phyloP scores from a whole-genome alignment of 2,329 filamentous ascomycete species.

The Arthrobotrys pseudoclavata region DNA sequence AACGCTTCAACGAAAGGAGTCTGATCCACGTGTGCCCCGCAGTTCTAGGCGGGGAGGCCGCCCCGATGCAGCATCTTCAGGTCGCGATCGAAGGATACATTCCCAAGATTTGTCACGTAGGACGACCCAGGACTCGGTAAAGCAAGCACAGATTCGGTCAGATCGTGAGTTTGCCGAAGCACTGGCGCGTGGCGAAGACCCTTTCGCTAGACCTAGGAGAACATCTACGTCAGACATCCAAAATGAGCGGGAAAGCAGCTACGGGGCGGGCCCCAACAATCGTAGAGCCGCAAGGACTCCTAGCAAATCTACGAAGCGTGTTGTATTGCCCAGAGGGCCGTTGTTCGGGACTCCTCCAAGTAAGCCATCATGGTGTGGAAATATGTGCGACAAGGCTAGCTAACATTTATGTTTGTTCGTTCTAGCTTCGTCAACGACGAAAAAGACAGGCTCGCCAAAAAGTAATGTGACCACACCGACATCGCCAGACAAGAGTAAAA shows the following conservation, averaged over 20 bases:
- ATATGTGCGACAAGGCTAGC: neutral
- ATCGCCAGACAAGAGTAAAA: neutral
- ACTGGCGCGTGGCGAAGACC: conserved; percentile 32
- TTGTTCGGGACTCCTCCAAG: conserved; percentile 39
- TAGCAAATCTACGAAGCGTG: conserved; percentile 18
- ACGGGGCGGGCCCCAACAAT: neutral
- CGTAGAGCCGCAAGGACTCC: neutral
- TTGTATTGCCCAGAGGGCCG: conserved; percentile 31
- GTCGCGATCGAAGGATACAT: conserved; percentile 12
- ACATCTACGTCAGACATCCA: conserved; percentile 5
- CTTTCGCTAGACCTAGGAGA: neutral
- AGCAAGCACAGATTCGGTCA: conserved; percentile 29
- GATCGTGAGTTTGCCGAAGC: conserved; percentile 43
- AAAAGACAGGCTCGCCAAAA: neutral
- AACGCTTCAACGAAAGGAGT: conserved; percentile 32
- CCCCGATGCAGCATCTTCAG: conserved; percentile 7
- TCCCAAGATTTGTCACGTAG: neutral
- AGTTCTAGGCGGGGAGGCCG: conserved; percentile 12
- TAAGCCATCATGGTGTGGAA: conserved; percentile 13
- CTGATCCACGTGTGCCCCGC: conserved; percentile 37
- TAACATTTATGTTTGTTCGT: neutral
- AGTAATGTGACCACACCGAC: neutral
- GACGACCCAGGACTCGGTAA: neutral
- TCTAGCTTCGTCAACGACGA: neutral
- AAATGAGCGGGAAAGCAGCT: conserved; percentile 3